phyloP scores from a whole-genome alignment of 78 protist genomes.

The Andalucia godoyi region DNA sequence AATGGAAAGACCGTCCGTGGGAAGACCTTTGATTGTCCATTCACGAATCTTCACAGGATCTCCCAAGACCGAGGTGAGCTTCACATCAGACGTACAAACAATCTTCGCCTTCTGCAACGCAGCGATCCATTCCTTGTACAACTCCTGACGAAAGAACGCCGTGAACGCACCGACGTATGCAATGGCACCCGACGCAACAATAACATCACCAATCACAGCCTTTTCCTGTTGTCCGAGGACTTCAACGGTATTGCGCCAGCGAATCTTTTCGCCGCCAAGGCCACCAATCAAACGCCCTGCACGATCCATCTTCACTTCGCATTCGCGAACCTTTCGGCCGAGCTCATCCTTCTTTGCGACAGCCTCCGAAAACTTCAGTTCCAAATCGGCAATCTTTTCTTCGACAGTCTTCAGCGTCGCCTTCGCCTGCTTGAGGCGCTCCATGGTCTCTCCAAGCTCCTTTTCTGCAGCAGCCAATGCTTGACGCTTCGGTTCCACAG shows the following conservation, averaged over 20 bases:
- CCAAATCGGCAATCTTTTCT: constrained; percentile 32
- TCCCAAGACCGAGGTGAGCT: constrained; percentile 15
- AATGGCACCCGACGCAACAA: constrained; percentile 48
- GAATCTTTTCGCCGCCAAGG: constrained; percentile 36
- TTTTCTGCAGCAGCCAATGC: constrained; percentile 28
- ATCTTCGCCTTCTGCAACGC: constrained; percentile 3
- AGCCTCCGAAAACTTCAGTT: constrained; percentile 15
- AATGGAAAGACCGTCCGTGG: constrained; percentile 52
- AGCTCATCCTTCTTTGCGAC: constrained; percentile 16
- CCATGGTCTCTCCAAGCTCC: constrained; percentile 19
- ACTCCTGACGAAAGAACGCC: constrained; percentile 18
- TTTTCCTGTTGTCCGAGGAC: background rate
- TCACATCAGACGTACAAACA: constrained; percentile 1
- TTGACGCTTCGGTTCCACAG: constrained; percentile 66
- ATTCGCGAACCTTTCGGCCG: constrained; percentile 12
- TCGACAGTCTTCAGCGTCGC: constrained; percentile 27
- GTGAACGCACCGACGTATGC: constrained; percentile 79
- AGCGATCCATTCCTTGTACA: constrained; percentile 30
- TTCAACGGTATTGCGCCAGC: constrained; percentile 31
- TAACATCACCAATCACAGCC: constrained; percentile 48
- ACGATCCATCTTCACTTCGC: constrained; percentile 22
- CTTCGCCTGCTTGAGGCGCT: constrained; percentile 20
- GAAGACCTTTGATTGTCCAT: constrained; percentile 67
- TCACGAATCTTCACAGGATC: constrained; percentile 46
- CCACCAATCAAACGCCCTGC: constrained; percentile 36